Conservation (phyloP, 441 rosid genomes). For the Pelargonium citronellum region DNA sequence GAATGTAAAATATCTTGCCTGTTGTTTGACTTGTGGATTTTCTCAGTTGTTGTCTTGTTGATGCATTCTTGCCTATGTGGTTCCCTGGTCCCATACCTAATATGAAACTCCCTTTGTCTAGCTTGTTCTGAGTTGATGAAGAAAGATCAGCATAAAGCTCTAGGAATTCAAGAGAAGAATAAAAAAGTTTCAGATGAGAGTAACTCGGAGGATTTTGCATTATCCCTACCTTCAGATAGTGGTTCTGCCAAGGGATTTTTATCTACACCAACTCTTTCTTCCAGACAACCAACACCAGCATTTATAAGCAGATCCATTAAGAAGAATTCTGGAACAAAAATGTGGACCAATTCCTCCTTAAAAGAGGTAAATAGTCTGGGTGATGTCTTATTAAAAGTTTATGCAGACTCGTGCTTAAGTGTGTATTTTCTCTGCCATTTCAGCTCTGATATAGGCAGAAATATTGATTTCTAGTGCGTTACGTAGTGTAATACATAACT, state of each 20-base stretch:
- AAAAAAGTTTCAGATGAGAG: conserved; percentile 17
- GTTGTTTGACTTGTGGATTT: conserved; percentile 12
- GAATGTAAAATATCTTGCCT: conserved; percentile 24
- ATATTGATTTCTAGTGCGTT: not conserved
- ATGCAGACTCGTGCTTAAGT: not conserved
- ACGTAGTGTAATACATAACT: not conserved
- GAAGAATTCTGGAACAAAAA: conserved; percentile 16
- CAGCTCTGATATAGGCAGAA: not conserved
- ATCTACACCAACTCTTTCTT: conserved; percentile 12
- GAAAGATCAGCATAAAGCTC: conserved; percentile 25
- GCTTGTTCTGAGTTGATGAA: conserved; percentile 27
- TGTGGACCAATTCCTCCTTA: conserved; percentile 1
- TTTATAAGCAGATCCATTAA: not conserved
- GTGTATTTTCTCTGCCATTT: not conserved
- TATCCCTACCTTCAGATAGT: conserved; percentile 9
- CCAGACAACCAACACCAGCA: conserved; percentile 3
- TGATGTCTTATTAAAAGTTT: not conserved
- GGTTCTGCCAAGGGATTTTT: conserved; percentile 11
- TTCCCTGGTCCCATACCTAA: conserved; percentile 15
- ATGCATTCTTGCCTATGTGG: conserved; percentile 6
- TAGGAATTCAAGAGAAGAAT: conserved; percentile 20
- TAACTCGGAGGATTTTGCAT: conserved; percentile 13
- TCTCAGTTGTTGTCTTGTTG: conserved; percentile 1
- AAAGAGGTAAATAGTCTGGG: conserved; percentile 6
- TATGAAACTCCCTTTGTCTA: conserved; percentile 14